Conservation (phyloP, 1,284 basidiomycete species). For the Papiliotrema fonsecae region DNA sequence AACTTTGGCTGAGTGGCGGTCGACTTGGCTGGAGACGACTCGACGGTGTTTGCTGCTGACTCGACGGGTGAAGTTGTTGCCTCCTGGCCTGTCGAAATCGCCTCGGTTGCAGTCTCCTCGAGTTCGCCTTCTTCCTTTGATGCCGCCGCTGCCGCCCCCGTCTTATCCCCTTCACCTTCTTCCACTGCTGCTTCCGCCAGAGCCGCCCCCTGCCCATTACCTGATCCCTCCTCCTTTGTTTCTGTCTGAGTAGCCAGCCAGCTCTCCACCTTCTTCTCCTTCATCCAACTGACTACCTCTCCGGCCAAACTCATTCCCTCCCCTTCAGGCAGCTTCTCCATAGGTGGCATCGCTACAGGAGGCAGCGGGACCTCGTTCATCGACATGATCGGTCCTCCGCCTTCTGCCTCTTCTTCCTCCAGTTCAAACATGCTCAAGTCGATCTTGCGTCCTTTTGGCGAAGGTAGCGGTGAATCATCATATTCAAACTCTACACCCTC, state of each 20-base stretch:
- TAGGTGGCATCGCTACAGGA: constrained; percentile 39
- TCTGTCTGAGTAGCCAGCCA: constrained; percentile 20
- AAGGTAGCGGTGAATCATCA: constrained; percentile 12
- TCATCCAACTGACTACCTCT: constrained; percentile 48
- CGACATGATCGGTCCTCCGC: constrained; percentile 35
- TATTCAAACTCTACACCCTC: constrained; percentile 19
- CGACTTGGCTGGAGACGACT: neutral
- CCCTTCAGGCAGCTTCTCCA: constrained; percentile 36
- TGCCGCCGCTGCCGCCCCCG: neutral
- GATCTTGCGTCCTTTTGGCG: constrained; percentile 4
- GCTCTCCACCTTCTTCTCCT: constrained; percentile 34
- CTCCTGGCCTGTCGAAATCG: neutral
- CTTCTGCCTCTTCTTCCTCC: constrained; percentile 23
- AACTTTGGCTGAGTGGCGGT: constrained; percentile 19
- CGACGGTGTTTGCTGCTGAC: too few species aligned
- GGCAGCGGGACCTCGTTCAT: constrained; percentile 48
- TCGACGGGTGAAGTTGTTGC: neutral
- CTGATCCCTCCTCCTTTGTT: neutral
- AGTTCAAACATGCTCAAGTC: constrained; percentile 15
- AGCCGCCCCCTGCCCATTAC: neutral
- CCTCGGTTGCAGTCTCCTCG: neutral
- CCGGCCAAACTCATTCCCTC: constrained; percentile 44
- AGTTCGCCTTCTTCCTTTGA: neutral
- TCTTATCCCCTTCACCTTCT: neutral
- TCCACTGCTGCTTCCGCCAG: neutral